Percentiles rank a stretch among this genome's conserved stretches.
phyloP scores from a whole-genome alignment of 208 protist species.

The Trypanosomatidae sp. region DNA sequence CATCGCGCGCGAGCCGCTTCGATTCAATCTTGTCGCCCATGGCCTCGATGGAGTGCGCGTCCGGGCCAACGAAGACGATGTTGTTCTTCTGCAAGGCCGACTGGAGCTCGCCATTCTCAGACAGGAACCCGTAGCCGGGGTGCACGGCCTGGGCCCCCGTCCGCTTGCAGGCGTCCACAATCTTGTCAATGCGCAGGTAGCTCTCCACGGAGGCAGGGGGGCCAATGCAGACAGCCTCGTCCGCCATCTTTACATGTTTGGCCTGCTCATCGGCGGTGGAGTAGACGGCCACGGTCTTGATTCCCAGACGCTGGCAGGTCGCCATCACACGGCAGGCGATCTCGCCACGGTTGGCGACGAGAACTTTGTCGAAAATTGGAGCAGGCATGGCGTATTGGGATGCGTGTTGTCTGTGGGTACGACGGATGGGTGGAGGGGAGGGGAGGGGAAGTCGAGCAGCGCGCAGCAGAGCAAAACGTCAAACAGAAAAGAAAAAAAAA shows the following conservation, averaged over 20 bases:
- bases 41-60: conserved; percentile 82
- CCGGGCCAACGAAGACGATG: conserved; percentile 95
- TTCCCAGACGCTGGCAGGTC: conserved; percentile 92
- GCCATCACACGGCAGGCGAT: conserved; percentile 97
- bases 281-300: conserved; percentile 97
- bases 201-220: conserved; percentile 56
- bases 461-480: too few species aligned
- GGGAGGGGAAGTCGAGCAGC: not conserved
- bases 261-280: conserved; percentile 91
- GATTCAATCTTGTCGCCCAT: conserved; percentile 95
- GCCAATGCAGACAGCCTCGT: conserved; percentile 80
- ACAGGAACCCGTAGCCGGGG: conserved; percentile 98
- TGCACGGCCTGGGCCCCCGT: conserved; percentile 94
- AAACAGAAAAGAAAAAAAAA: too few species aligned
- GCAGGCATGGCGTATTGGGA: conserved; percentile 6
- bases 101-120: conserved; percentile 95
- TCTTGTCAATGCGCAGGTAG: conserved; percentile 92
- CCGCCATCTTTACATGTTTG: conserved; percentile 91
- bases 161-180: conserved; percentile 91
- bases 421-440: not conserved
- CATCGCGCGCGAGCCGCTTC: conserved; percentile 91
- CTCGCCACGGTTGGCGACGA: conserved; percentile 98
- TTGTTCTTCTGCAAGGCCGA: conserved; percentile 62
- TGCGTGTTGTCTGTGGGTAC: not conserved
- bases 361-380: conserved; percentile 89